Conservation (phyloP, 1,284 basidiomycete species). For the Leccinum laetum region DNA sequence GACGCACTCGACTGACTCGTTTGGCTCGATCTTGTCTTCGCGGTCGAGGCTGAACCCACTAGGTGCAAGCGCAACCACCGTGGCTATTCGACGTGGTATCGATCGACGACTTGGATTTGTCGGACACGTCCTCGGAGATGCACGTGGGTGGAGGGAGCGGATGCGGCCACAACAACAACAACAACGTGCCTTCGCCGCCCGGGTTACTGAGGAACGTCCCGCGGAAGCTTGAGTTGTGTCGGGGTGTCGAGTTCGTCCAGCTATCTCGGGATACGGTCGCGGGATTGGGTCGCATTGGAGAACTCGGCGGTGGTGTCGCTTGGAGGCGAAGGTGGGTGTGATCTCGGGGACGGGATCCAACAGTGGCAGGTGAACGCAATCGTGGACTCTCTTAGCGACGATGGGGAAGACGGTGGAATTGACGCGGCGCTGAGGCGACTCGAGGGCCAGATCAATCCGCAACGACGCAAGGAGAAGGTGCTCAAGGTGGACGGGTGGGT, state of each 20-base stretch:
- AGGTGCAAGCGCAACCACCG: slow-evolving; percentile 36
- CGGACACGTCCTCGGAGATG: slow-evolving; percentile 62
- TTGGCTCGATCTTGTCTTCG: slow-evolving; percentile 44
- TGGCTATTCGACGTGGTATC: slow-evolving; percentile 71
- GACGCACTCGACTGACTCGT: slow-evolving; percentile 55
- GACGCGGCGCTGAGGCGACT: slow-evolving; percentile 77
- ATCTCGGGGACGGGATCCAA: slow-evolving; percentile 47
- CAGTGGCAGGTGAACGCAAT: slow-evolving; percentile 82
- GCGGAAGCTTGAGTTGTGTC: slow-evolving; percentile 64
- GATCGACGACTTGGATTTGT: slow-evolving; percentile 73
- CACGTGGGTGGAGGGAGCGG: slow-evolving; percentile 15
- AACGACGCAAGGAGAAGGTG: slow-evolving; percentile 66
- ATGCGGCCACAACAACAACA: slow-evolving; percentile 16
- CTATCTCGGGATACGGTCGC: slow-evolving; percentile 46
- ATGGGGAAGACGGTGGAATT: slow-evolving; percentile 74
- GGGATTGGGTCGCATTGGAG: slow-evolving; percentile 31
- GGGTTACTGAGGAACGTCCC: slow-evolving; percentile 51
- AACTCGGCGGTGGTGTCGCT: slow-evolving; percentile 42
- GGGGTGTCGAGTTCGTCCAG: slow-evolving; percentile 76
- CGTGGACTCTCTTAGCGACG: slow-evolving; percentile 72
- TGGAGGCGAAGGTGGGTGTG: slow-evolving; percentile 28
- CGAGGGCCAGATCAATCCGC: slow-evolving; percentile 80
- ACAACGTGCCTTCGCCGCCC: slow-evolving; percentile 38
- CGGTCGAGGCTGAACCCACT: slow-evolving; percentile 38
- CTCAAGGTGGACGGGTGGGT: slow-evolving; percentile 84